Evolutionary conservation across 1,284 basidiomycete genomes (phyloP), one percentile per base, ranked within the genome.

Genomic region (Blastosporella zonata): DNA sequence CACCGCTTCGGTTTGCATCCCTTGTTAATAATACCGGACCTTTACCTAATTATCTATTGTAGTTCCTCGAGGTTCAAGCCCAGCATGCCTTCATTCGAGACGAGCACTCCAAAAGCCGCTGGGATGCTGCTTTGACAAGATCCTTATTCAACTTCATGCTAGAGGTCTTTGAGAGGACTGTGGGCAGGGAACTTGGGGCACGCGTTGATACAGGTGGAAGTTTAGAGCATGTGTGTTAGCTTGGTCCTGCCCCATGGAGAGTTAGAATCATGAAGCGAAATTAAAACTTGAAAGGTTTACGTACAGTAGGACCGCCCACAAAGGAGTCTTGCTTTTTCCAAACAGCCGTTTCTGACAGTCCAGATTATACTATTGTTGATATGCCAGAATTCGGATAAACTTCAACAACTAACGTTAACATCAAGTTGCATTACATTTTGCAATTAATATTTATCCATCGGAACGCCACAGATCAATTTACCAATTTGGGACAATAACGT

Each of bases 21-120:
- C 2, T 2, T 15, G 20, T 28, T 8, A 18, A 17, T 2, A 34
- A 18, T 15, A 23, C 25, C 28, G 27, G 22, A 37, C 9, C 9
- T 27, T 6, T 6, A 6, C 22, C 41, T 44, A 29, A 45, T 3
- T 22, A 6, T 29, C 49, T 43, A 13, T 10, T n/a, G 13, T 64
- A 96, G 90, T 92, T 94, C 62, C 70, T 94, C 50, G 92, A 95
- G 62, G 90, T 94, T 6, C 92, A 94, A 67, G 93, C 93, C 0
- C 93, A 95, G 61, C 93, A 96, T 59, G 93, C 93, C 2, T 97
- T 96, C 68, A 87, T 96, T 58, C 84, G 93, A 5, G 93, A 96
- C 65, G 90, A 93, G 60, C 78, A 79, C 2, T 92, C 88, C 29
- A 96, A 96, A 65, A 93, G 91, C 1, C 80, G 93, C 45, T 97